Base-by-base conservation (phyloP, 2,329 filamentous ascomycete genomes). In the Fusarium fujikuroi region DNA sequence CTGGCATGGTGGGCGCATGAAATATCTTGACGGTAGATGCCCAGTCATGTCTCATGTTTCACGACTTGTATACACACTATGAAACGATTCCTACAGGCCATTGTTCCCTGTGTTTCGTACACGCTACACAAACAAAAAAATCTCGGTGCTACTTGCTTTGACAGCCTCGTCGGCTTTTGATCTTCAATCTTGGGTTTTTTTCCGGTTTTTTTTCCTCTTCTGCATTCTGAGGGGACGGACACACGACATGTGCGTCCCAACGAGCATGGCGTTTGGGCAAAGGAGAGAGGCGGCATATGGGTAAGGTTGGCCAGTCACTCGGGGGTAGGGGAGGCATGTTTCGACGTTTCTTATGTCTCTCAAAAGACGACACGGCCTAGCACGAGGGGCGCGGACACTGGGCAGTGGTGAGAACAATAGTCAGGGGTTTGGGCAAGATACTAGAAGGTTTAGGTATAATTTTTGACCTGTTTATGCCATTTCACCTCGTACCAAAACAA, bases 1-100 rank as follows among this genome's bases (percentile, higher is more conserved):
- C 88, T 62, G 88, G 88, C 61, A 88, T 89, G 85, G 86, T 89
- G 65, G 87, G 87, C 68, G 88, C 86, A 78, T 91, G 85, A 84
- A 40, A 52, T 37, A 39, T 52, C 49, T 28, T 28, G 65, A 58
- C 52, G 67, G 61, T 52, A 72, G 52, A 67, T 50, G 49, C 43
- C 54, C 40, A 47, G 50, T 65, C 52, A 54, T 50, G 50, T 52
- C 61, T 72, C 53, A 60, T 50, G 50, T 60, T 68, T 60, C 52
- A 61, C 74, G 72, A 65, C 73, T 76, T 79, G 76, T 79, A 69
- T 40, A 78, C 76, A 79, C 67, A 73, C 64, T 76, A 76, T 74
- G 69, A 75, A 72, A 78, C 70, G 77, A 81, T 77, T 79, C 66
- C 42, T 69, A 67, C 69, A 76, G 73, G 62, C 60, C 66, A 49